Percentiles rank a stretch among this genome's conserved stretches.
Evolutionary conservation across 1,284 basidiomycete species (phyloP).

Genomic region (Cerrena zonata): DNA sequence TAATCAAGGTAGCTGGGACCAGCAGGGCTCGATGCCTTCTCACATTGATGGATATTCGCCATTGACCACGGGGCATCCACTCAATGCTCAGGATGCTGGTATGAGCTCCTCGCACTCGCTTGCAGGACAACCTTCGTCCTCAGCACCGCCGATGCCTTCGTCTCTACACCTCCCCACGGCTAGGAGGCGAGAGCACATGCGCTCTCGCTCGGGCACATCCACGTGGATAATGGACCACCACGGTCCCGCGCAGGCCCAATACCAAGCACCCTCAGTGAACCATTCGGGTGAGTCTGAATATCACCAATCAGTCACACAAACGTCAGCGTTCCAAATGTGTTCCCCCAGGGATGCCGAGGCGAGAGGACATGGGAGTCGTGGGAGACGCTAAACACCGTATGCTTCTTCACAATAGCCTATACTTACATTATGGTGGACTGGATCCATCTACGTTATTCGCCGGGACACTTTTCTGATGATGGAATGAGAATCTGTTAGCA

Average conservation of each 20-base stretch:
- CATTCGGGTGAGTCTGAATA: not conserved
- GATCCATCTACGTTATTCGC: not conserved
- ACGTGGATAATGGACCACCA: slow-evolving; percentile 24
- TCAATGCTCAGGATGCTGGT: slow-evolving; percentile 1
- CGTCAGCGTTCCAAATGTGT: not conserved
- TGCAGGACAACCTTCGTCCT: slow-evolving; percentile 19
- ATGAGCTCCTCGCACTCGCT: slow-evolving; percentile 13
- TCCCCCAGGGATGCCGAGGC: not conserved
- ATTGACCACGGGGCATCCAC: not conserved
- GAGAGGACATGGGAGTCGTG: not conserved
- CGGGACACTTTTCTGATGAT: not conserved
- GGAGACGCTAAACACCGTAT: not conserved
- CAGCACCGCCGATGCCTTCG: slow-evolving; percentile 20
- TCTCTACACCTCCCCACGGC: slow-evolving; percentile 20
- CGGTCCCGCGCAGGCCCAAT: slow-evolving; percentile 15
- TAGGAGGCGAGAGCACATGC: slow-evolving; percentile 23
- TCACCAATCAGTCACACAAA: not conserved
- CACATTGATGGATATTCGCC: not conserved
- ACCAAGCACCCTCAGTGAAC: not conserved
- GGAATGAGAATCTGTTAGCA: not conserved
- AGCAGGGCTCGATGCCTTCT: not conserved
- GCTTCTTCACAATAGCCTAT: not conserved
- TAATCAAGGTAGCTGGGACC: slow-evolving; percentile 10
- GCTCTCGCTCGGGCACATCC: slow-evolving; percentile 23
- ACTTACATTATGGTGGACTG: not conserved